A percentile compares a stretch with the other conserved stretches of the same genome.
phyloP scores from a whole-genome alignment of 2,329 filamentous ascomycete genomes.

The Aureobasidium musti region DNA sequence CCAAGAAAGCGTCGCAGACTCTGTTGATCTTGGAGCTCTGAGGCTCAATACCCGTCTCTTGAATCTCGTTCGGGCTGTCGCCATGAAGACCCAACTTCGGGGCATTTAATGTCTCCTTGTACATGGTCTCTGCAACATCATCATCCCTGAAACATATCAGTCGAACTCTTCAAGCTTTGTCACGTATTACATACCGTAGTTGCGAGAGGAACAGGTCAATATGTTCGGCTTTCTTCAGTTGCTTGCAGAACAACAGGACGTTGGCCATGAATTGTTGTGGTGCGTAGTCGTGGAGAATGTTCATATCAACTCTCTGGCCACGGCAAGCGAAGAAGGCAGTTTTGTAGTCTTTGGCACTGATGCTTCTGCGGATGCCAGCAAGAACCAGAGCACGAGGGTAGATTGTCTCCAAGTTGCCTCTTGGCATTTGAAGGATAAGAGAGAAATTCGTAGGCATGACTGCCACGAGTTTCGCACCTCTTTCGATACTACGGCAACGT shows the following conservation, averaged over 20 bases:
- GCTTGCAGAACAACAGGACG: constrained; percentile 75
- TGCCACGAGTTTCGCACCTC: constrained; percentile 82
- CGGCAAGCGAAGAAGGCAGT: constrained; percentile 85
- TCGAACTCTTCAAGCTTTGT: constrained; percentile 11
- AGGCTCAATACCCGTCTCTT: background rate
- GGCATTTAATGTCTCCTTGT: constrained; percentile 74
- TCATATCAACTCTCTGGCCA: constrained; percentile 95
- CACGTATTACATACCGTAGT: constrained; percentile 60
- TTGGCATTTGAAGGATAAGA: constrained; percentile 88
- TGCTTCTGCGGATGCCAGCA: constrained; percentile 79
- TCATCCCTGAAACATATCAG: constrained; percentile 61
- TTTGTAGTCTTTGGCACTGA: constrained; percentile 78
- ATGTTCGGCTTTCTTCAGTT: constrained; percentile 77
- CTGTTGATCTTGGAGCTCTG: constrained; percentile 70
- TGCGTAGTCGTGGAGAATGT: constrained; percentile 92
- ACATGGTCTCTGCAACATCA: constrained; percentile 91
- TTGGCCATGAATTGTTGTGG: constrained; percentile 80
- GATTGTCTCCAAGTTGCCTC: constrained; percentile 93
- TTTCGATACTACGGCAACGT: constrained; percentile 85
- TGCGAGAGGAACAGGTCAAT: constrained; percentile 92
- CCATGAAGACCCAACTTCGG: constrained; percentile 36
- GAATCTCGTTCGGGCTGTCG: constrained; percentile 8
- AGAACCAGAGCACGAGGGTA: constrained; percentile 91
- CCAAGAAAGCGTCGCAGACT: constrained; percentile 82
- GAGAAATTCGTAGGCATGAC: constrained; percentile 86